Conservation (phyloP, 768 basidiomycete species). For the Candolleomyces aberdarensis region DNA sequence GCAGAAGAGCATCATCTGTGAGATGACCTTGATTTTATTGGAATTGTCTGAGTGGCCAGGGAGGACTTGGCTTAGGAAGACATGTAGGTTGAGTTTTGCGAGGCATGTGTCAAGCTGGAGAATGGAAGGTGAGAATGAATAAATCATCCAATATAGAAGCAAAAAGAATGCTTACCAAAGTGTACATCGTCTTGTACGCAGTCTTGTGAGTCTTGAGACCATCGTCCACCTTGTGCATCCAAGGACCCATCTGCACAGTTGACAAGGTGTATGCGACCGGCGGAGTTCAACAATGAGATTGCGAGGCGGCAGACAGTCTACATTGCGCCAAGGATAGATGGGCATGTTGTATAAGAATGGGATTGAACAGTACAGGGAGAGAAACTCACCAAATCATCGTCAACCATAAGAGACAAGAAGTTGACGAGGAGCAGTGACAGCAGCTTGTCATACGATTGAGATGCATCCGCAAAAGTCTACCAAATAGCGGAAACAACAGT, state of each 20-base stretch:
- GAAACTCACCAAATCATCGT: conserved; percentile 71
- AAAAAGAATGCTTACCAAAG: conserved; percentile 55
- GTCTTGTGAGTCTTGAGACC: conserved; percentile 96
- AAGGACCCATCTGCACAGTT: conserved; percentile 96
- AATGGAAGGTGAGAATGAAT: neutral
- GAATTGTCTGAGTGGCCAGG: conserved; percentile 84
- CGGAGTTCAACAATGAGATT: conserved; percentile 88
- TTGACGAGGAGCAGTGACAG: conserved; percentile 87
- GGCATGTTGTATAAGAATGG: neutral
- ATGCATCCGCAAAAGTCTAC: conserved; percentile 88
- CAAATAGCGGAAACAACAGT: conserved; percentile 92
- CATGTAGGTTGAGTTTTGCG: conserved; percentile 79
- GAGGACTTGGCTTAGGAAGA: conserved; percentile 79
- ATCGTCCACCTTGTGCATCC: conserved; percentile 96
- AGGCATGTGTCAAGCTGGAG: conserved; percentile 87
- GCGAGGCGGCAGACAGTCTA: conserved; percentile 91
- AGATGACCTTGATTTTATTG: conserved; percentile 96
- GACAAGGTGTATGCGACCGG: too few relatives aligned
- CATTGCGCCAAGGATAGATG: neutral
- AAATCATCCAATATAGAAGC: neutral
- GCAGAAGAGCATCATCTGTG: conserved; percentile 92
- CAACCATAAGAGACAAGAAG: conserved; percentile 88
- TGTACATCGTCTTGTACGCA: conserved; percentile 96
- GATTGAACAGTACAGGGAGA: neutral
- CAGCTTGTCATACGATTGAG: conserved; percentile 83